Evolutionary conservation across 768 basidiomycete species (phyloP).

Genomic region (Boletus subcaerulescens): DNA sequence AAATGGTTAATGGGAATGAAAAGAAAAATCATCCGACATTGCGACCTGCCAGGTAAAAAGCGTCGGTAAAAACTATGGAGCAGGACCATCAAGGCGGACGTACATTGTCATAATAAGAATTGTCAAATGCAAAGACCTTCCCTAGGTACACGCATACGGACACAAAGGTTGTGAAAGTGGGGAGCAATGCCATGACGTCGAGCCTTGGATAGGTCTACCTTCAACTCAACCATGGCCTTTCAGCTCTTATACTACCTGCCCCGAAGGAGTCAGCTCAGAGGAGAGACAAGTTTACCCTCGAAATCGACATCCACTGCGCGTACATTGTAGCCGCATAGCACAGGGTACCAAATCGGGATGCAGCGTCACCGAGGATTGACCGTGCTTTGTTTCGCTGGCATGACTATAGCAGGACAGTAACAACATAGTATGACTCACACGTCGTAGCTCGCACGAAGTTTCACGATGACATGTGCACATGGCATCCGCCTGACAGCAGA

Average conservation of each 20-base stretch:
- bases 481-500: constrained; percentile 12
- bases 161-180: not conserved
- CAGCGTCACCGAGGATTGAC: constrained; percentile 5
- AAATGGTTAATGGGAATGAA: not conserved
- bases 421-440: not conserved
- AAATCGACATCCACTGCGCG: constrained; percentile 1
- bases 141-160: constrained; percentile 9
- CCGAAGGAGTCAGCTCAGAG: not conserved
- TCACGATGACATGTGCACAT: constrained; percentile 14
- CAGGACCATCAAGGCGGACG: constrained; percentile 16
- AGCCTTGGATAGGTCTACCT: not conserved
- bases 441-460: not conserved
- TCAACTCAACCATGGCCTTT: not conserved
- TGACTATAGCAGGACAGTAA: constrained; percentile 2
- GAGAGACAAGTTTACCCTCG: not conserved
- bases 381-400: constrained; percentile 8
- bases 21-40: constrained; percentile 40
- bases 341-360: constrained; percentile 11
- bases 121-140: constrained; percentile 47
- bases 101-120: constrained; percentile 62
- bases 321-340: constrained; percentile 1
- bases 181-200: constrained; percentile 11
- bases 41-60: constrained; percentile 40
- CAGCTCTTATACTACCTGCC: constrained; percentile 22
- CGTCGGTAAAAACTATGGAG: constrained; percentile 1